Base-by-base conservation (phyloP, 768 basidiomycete genomes). In the Pluteus cervinus region DNA sequence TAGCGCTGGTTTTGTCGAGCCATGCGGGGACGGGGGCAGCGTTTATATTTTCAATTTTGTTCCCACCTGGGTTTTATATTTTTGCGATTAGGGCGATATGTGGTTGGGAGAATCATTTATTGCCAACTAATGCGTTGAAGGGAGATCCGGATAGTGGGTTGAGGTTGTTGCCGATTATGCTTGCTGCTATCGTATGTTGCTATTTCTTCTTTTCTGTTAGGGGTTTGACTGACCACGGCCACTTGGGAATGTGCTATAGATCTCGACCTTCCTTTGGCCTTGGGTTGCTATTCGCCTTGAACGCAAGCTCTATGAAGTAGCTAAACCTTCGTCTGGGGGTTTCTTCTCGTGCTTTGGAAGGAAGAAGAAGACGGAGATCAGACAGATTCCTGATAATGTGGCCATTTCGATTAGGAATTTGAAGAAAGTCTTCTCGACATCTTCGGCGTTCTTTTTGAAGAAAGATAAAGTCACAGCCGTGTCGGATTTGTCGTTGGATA, bases 181-280 rank as follows among this genome's bases (percentile, higher is more conserved):
- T 87, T 20, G 78, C 71, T 14, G 80, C 75, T 3, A 57, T 83
- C 16, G 86, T 86, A 54, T 52, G 75, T 54, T 3, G 12, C 24
- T 15, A 28, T 30, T 24, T 43, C 33, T 12, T n/a, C n/a, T 9
- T 1, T 29, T 10, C 34, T 5, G 33, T 21, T 31, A 15, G 29
- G 31, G 5, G 15, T 33, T 21, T 24, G 28, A 35, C 7, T 31
- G 18, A 25, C 15, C 14, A 5, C 32, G 18, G 14, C 8, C 24
- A 11, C 33, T 41, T n/a, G n/a, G n/a, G 25, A 34, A 24, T 39
- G 7, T 29, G 12, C 28, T 37, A 4, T 29, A 86, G 85, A 69
- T 88, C 41, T 66, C 79, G 48, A 61, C 86, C 18, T 79, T 88
- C 58, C 55, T 89, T 4, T 88, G 81, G 77, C 86, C 86, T 1